Conservation (phyloP, 371 early-diverging fungal genomes). For the Rhizopus stolonifer region DNA sequence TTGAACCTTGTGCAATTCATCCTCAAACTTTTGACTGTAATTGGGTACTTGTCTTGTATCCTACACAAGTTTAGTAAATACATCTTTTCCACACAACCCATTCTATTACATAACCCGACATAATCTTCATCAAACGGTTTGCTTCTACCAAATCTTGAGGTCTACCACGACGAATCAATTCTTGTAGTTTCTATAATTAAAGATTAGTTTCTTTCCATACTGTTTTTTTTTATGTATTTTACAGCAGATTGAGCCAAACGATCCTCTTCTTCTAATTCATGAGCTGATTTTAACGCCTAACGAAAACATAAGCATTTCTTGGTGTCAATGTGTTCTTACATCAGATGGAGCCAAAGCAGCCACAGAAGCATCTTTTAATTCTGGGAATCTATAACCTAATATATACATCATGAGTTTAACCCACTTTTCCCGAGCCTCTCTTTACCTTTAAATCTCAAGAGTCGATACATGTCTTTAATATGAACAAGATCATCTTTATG, state of each 20-base stretch:
- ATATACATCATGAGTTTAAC: too few species aligned
- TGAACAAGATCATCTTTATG: slow-evolving; percentile 90
- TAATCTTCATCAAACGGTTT: slow-evolving; percentile 94
- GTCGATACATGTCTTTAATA: slow-evolving; percentile 93
- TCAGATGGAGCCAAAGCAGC: slow-evolving; percentile 63
- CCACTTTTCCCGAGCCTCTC: too few species aligned
- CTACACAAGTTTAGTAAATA: too few species aligned
- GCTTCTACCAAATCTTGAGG: slow-evolving; percentile 94
- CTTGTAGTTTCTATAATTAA: slow-evolving; percentile 83
- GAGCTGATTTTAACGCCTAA: slow-evolving; percentile 81
- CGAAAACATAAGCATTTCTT: too few species aligned
- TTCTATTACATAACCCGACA: slow-evolving; percentile 88
- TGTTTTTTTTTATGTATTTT: slow-evolving; percentile 11
- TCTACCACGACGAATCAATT: slow-evolving; percentile 92
- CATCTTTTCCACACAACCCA: background rate
- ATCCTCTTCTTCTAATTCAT: slow-evolving; percentile 95
- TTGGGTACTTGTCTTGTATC: slow-evolving; percentile 78
- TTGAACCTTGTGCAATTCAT: slow-evolving; percentile 82
- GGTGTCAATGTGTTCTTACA: too few species aligned
- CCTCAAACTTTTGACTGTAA: slow-evolving; percentile 82
- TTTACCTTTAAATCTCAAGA: slow-evolving; percentile 80
- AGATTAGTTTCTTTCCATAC: too few species aligned
- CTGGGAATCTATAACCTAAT: slow-evolving; percentile 85
- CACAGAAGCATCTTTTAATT: slow-evolving; percentile 59
- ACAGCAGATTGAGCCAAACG: slow-evolving; percentile 86